Conservation (phyloP, 148 eudicot species). For the Rhododendron simsii region DNA sequence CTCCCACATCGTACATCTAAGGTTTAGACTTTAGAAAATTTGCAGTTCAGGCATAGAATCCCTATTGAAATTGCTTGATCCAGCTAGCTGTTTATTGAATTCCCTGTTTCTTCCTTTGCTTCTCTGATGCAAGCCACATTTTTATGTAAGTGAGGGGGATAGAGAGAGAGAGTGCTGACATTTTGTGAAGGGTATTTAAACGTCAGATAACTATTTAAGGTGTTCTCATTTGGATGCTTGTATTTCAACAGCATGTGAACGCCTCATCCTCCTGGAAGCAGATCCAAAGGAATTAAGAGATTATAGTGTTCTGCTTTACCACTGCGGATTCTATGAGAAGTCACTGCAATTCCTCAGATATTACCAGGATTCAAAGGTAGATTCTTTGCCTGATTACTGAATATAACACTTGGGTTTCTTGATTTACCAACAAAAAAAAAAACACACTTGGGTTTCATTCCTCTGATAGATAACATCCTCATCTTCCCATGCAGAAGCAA, state of each 20-base stretch:
- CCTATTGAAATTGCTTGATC: neutral
- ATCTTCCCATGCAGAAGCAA: constrained; percentile 19
- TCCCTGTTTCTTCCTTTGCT: neutral
- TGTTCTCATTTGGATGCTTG: neutral
- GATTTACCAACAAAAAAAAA: too few relatives aligned
- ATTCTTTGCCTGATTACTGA: neutral
- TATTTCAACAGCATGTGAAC: constrained; percentile 70
- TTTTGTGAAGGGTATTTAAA: neutral
- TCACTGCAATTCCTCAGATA: constrained; percentile 49
- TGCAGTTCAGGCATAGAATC: neutral
- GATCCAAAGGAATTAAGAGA: constrained; percentile 68
- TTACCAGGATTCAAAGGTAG: constrained; percentile 64
- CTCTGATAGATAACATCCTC: neutral
- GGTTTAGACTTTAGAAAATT: neutral
- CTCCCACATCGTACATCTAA: neutral
- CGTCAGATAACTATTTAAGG: neutral
- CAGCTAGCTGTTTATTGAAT: neutral
- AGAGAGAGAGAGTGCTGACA: neutral
- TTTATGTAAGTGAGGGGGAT: neutral
- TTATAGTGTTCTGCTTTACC: constrained; percentile 77
- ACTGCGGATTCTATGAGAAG: constrained; percentile 74
- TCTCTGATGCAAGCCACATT: neutral
- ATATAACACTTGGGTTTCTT: neutral
- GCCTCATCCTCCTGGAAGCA: constrained; percentile 67
- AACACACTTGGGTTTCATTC: neutral